Evolutionary conservation across 306 rosid species (phyloP).

Genomic region (Spatholobus suberectus): DNA sequence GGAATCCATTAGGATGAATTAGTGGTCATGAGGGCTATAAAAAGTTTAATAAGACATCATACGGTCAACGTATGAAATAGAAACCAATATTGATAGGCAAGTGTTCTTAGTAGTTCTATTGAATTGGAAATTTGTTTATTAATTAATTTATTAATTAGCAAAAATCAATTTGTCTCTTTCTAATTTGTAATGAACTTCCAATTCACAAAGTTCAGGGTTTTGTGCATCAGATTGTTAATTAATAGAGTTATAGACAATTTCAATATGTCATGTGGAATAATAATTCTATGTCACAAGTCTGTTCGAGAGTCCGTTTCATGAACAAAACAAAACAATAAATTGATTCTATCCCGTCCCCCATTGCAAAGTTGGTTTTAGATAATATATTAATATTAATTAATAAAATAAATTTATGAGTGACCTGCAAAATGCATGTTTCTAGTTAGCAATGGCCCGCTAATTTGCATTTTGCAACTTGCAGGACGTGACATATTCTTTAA

Average conservation of each 20-base stretch:
- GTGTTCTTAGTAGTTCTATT: neutral
- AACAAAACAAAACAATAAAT: neutral
- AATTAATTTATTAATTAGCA: neutral
- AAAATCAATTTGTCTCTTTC: neutral
- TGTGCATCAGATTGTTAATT: neutral
- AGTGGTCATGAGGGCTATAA: neutral
- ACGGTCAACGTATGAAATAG: neutral
- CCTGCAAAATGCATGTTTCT: constrained; percentile 21
- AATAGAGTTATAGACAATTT: neutral
- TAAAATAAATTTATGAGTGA: too few species aligned
- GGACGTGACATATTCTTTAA: neutral
- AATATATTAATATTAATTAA: neutral
- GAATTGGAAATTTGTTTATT: neutral
- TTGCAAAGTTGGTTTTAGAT: neutral
- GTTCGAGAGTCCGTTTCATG: constrained; percentile 22
- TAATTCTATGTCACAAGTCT: neutral
- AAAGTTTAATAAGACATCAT: neutral
- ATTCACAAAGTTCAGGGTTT: neutral
- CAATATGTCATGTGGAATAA: neutral
- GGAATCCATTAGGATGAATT: neutral
- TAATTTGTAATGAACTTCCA: neutral
- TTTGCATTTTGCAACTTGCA: neutral
- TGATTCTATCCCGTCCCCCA: neutral
- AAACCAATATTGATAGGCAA: neutral
- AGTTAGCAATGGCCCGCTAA: neutral